phyloP scores from a whole-genome alignment of 2,329 filamentous ascomycete species.

The Ophiostoma pallidulum region DNA sequence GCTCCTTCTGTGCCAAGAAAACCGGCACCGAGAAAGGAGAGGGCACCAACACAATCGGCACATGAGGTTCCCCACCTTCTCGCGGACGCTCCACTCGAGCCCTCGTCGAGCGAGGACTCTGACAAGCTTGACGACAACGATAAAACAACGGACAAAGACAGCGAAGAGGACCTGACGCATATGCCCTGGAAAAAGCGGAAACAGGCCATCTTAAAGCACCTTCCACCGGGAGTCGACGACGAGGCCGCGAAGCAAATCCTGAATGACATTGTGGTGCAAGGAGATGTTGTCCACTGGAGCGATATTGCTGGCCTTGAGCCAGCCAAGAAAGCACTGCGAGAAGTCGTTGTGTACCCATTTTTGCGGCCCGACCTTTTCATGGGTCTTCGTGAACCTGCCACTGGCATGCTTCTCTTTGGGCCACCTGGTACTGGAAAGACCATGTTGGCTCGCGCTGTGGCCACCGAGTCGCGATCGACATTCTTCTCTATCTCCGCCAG shows the following conservation, averaged over 20 bases:
- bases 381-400: conserved; percentile 84
- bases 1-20: not conserved
- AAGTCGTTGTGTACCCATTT: conserved; percentile 96
- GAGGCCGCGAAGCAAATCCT: conserved; percentile 81
- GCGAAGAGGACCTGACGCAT: conserved; percentile 1
- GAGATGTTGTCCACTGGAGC: conserved; percentile 89
- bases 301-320: conserved; percentile 86
- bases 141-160: conserved; percentile 1
- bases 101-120: conserved; percentile 14
- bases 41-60: not conserved
- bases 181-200: conserved; percentile 51
- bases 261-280: conserved; percentile 90
- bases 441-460: conserved; percentile 90
- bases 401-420: conserved; percentile 92
- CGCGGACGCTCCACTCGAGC: conserved; percentile 14
- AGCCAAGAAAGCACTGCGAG: conserved; percentile 85
- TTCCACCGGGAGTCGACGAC: conserved; percentile 76
- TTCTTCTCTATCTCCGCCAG: conserved; percentile 97
- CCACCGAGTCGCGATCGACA: conserved; percentile 86
- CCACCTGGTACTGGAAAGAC: conserved; percentile 98
- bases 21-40: conserved; percentile 3
- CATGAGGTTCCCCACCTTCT: conserved; percentile 13
- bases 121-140: conserved; percentile 12
- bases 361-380: conserved; percentile 91
- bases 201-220: conserved; percentile 58